phyloP scores from a whole-genome alignment of 2,329 filamentous ascomycete species.

The Fusarium penzigii region DNA sequence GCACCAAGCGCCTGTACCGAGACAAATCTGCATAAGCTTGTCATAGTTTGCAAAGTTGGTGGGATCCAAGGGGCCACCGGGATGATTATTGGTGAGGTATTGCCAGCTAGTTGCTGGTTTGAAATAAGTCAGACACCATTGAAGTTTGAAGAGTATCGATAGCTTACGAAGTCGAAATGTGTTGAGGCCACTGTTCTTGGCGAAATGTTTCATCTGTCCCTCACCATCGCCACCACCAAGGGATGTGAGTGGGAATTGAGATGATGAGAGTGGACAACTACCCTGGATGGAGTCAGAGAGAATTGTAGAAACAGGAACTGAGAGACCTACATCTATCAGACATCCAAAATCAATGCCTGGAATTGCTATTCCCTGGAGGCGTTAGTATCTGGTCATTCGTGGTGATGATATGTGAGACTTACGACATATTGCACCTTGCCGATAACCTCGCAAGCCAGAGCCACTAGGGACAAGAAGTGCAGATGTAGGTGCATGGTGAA shows the following conservation, averaged over 20 bases:
- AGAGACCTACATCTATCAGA: no score
- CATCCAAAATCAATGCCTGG: no score
- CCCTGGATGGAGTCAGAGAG: slow-evolving; percentile 29
- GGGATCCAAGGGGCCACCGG: slow-evolving; percentile 51
- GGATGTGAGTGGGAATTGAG: slow-evolving; percentile 36
- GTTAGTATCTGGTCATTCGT: no score
- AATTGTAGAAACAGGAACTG: no score
- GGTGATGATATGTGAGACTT: no score
- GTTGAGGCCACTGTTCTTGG: slow-evolving; percentile 52
- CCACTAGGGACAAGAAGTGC: no score
- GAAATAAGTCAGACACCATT: not conserved
- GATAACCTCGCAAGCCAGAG: no score
- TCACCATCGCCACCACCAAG: slow-evolving; percentile 40
- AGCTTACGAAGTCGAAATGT: slow-evolving; percentile 52
- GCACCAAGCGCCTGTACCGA: slow-evolving; percentile 57
- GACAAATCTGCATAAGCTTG: slow-evolving; percentile 55
- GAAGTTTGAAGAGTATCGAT: not conserved
- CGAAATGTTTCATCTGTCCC: slow-evolving; percentile 60
- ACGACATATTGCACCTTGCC: no score
- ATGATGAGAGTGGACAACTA: slow-evolving; percentile 37
- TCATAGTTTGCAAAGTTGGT: slow-evolving; percentile 54
- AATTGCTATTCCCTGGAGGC: no score
- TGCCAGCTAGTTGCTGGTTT: slow-evolving; percentile 51
- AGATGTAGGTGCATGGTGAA: no score
- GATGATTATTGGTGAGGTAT: slow-evolving; percentile 54